These are phyloP conservation scores for Basidiobolus meristosporus DNA, from an alignment of 371 early-diverging fungal species.

Conservation along the genomic window DNA sequence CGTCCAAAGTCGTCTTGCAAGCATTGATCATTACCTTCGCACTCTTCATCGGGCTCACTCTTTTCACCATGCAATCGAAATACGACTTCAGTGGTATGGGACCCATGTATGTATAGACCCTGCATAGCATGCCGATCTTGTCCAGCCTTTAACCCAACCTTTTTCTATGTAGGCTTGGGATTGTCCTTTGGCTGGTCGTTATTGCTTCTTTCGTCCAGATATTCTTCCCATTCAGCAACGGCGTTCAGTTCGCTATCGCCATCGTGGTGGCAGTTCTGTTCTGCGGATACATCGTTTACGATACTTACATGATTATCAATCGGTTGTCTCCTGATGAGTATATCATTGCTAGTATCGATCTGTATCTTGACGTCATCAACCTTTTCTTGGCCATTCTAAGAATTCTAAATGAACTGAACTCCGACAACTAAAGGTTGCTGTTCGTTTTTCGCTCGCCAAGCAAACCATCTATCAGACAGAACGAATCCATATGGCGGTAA, in stretches of 20 bases:
- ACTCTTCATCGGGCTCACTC: constrained; percentile 46
- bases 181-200: constrained; percentile 33
- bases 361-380: constrained; percentile 68
- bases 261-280: constrained; percentile 41
- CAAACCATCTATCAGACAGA: too few species aligned
- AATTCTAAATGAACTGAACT: constrained; percentile 11
- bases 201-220: constrained; percentile 38
- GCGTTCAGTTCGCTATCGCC: constrained; percentile 38
- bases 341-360: constrained; percentile 44
- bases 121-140: background rate
- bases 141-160: background rate
- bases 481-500: too few species aligned
- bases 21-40: constrained; percentile 53
- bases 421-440: background rate
- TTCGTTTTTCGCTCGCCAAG: background rate
- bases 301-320: constrained; percentile 47
- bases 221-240: constrained; percentile 46
- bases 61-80: constrained; percentile 56
- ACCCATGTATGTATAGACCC: constrained; percentile 18
- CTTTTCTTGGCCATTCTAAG: constrained; percentile 54
- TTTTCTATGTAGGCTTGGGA: constrained; percentile 20
- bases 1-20: constrained; percentile 35
- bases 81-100: constrained; percentile 50
- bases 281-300: constrained; percentile 51
- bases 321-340: constrained; percentile 57